These are phyloP conservation scores for Dactylorhiza incarnata DNA, from an alignment of 106 monocot species.

Conservation along the genomic window DNA sequence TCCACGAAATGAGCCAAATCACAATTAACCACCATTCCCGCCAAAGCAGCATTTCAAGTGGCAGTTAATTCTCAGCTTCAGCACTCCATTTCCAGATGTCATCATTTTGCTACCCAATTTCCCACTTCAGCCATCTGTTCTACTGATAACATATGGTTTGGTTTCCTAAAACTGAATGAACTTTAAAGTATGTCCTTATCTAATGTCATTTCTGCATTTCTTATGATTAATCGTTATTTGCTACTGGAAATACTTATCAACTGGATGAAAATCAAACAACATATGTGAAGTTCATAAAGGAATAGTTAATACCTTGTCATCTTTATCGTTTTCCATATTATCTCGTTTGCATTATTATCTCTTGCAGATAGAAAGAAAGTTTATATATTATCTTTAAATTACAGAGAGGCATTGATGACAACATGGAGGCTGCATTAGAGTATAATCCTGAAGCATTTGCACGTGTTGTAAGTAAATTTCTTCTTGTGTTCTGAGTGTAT, in stretches of 20 bases:
- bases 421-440: slow-evolving; percentile 95
- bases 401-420: slow-evolving; percentile 98
- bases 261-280: neutral
- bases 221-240: neutral
- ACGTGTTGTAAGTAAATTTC: slow-evolving; percentile 54
- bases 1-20: too few relatives aligned
- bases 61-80: too few relatives aligned
- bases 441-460: slow-evolving; percentile 98
- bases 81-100: too few relatives aligned
- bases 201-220: neutral
- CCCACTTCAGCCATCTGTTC: too few relatives aligned
- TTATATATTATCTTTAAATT: neutral
- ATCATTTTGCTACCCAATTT: too few relatives aligned
- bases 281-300: neutral
- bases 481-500: neutral
- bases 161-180: neutral
- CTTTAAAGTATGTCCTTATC: neutral
- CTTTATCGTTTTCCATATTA: neutral
- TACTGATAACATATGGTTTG: neutral
- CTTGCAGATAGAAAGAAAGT: neutral
- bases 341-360: neutral
- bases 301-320: neutral
- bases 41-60: too few relatives aligned
- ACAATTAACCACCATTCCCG: too few relatives aligned
- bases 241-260: neutral